Evolutionary conservation across 805 yeast species (phyloP).

Genomic region (Suhomyces sp.): DNA sequence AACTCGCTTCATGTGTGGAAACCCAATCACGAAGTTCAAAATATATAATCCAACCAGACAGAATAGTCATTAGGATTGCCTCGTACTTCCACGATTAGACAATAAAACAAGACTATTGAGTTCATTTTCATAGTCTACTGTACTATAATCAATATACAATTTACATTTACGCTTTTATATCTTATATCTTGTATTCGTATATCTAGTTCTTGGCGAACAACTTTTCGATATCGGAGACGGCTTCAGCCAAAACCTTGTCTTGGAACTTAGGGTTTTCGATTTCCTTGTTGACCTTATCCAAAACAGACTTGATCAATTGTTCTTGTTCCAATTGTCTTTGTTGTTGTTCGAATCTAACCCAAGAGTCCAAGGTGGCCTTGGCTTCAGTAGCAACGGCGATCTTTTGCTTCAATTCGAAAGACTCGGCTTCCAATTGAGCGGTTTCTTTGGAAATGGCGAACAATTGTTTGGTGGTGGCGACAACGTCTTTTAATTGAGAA

Average conservation of each 20-base stretch:
- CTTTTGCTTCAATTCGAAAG: conserved; percentile 89
- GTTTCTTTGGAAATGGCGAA: conserved; percentile 96
- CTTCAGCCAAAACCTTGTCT: conserved; percentile 84
- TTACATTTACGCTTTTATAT: neutral
- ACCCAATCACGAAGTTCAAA: conserved; percentile 36
- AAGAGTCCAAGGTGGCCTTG: conserved; percentile 91
- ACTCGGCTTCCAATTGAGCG: conserved; percentile 90
- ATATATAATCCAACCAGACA: neutral
- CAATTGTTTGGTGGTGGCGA: conserved; percentile 83
- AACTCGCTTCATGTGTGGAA: conserved; percentile 86
- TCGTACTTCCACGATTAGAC: neutral
- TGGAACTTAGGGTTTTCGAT: conserved; percentile 87
- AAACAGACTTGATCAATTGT: conserved; percentile 82
- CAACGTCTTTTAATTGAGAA: conserved; percentile 86
- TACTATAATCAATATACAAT: neutral
- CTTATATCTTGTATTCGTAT: neutral
- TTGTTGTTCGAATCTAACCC: conserved; percentile 98
- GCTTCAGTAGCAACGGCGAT: conserved; percentile 88
- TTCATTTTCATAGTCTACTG: neutral
- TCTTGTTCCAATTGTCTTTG: conserved; percentile 95
- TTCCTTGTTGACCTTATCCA: conserved; percentile 84
- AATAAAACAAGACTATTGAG: too few species aligned
- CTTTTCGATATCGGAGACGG: conserved; percentile 89
- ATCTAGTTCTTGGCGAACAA: conserved; percentile 53
- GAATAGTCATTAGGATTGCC: neutral